Percentiles rank a stretch among this genome's conserved stretches.
These are phyloP conservation scores for Schizophyllum commune DNA, from an alignment of 1,284 basidiomycete genomes.

Conservation along the genomic window DNA sequence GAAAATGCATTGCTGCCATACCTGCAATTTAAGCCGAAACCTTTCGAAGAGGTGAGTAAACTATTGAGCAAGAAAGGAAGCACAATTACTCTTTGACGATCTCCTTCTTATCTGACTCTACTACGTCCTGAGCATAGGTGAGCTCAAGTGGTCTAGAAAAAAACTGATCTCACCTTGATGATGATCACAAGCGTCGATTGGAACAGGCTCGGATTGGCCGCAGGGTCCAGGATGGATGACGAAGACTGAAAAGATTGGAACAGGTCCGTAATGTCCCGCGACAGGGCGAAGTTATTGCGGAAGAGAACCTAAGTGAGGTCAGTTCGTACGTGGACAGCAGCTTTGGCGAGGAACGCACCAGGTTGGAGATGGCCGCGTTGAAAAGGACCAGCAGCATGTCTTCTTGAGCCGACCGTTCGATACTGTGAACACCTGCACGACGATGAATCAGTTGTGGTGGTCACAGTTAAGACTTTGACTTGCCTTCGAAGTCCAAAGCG, in stretches of 20 bases:
- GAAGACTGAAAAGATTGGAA: slow-evolving; percentile 63
- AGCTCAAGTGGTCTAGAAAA: no score
- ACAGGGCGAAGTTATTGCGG: slow-evolving; percentile 57
- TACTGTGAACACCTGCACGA: slow-evolving; percentile 48
- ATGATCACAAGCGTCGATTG: slow-evolving; percentile 53
- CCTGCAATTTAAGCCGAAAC: slow-evolving; percentile 42
- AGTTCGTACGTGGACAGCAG: neutral
- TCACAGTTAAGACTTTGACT: no score
- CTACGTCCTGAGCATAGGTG: no score
- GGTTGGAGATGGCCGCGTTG: slow-evolving; percentile 57
- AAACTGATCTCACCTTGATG: no score
- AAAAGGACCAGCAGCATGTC: slow-evolving; percentile 56
- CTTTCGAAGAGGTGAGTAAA: slow-evolving; percentile 23
- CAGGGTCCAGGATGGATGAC: slow-evolving; percentile 48
- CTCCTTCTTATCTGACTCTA: slow-evolving; percentile 46
- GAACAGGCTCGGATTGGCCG: slow-evolving; percentile 50
- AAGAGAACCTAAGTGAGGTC: slow-evolving; percentile 43
- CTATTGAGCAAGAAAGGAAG: no score
- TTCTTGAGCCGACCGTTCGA: slow-evolving; percentile 56
- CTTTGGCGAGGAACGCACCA: slow-evolving; percentile 27
- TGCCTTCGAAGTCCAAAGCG: slow-evolving; percentile 58
- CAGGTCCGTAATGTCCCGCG: slow-evolving; percentile 48
- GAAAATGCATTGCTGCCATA: neutral
- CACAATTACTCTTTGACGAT: slow-evolving; percentile 55
- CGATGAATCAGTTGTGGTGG: no score